A percentile compares a stretch with the other conserved stretches of the same genome.
Evolutionary conservation across 768 basidiomycete genomes (phyloP).

Genomic region (Pleurotus citrinopileatus): DNA sequence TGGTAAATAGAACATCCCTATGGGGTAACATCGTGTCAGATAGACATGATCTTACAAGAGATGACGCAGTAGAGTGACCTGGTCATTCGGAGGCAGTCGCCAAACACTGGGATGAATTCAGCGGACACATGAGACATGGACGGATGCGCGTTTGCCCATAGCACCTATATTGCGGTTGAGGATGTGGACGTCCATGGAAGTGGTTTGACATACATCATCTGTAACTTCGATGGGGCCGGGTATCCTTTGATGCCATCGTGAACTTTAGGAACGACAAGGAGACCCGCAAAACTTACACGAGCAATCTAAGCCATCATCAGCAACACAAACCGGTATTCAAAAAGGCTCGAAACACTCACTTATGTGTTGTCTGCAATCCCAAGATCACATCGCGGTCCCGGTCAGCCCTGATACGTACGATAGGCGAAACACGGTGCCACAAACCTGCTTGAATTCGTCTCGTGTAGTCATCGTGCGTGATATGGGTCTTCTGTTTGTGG

Average conservation of each 20-base stretch:
- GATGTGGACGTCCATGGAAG: not conserved
- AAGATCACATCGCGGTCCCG: not conserved
- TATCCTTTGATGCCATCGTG: slow-evolving; percentile 36
- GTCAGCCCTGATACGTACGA: slow-evolving; percentile 6
- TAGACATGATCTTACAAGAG: not conserved
- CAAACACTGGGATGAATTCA: slow-evolving; percentile 86
- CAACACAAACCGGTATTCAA: slow-evolving; percentile 30
- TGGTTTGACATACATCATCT: slow-evolving; percentile 33
- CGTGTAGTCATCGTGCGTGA: slow-evolving; percentile 20
- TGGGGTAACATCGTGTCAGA: slow-evolving; percentile 4
- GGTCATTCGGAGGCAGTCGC: slow-evolving; percentile 85
- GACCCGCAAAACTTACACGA: slow-evolving; percentile 38
- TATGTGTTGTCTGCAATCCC: slow-evolving; percentile 38
- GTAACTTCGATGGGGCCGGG: slow-evolving; percentile 64
- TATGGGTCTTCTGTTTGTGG: not conserved
- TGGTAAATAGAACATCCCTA: slow-evolving; percentile 77
- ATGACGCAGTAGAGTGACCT: slow-evolving; percentile 37
- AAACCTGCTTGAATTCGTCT: slow-evolving; percentile 29
- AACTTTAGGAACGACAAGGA: slow-evolving; percentile 5
- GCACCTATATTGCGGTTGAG: slow-evolving; percentile 48
- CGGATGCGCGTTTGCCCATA: slow-evolving; percentile 92
- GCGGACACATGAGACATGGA: slow-evolving; percentile 85
- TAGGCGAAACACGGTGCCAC: slow-evolving; percentile 17
- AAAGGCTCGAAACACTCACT: slow-evolving; percentile 34
- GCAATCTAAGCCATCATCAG: slow-evolving; percentile 32